Evolutionary conservation across 441 rosid species (phyloP).

Genomic region (Populus hybrid): DNA sequence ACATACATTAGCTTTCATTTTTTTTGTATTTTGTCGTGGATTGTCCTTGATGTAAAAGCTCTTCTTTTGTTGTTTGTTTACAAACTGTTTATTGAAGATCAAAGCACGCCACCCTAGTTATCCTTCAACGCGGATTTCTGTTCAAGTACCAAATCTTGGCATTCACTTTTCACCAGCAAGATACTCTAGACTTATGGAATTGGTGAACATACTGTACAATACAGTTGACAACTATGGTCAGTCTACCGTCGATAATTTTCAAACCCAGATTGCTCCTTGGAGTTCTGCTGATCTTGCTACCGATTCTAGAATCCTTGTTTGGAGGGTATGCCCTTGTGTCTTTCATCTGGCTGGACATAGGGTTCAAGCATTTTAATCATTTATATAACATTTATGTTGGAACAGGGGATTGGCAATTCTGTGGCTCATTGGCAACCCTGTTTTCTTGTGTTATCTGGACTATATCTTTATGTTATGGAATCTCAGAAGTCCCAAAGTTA

Average conservation of each 20-base stretch:
- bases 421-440: conserved; percentile 96
- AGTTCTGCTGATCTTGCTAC: conserved; percentile 67
- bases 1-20: background rate
- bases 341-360: conserved; percentile 20
- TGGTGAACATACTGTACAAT: conserved; percentile 55
- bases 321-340: conserved; percentile 65
- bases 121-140: conserved; percentile 88
- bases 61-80: background rate
- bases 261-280: conserved; percentile 63
- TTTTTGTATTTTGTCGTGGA: background rate
- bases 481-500: conserved; percentile 74
- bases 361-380: conserved; percentile 18
- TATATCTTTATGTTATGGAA: conserved; percentile 80
- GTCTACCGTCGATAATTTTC: conserved; percentile 60
- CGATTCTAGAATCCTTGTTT: conserved; percentile 86
- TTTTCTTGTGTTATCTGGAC: conserved; percentile 86
- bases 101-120: conserved; percentile 81
- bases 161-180: conserved; percentile 93
- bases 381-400: conserved; percentile 22
- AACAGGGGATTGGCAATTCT: conserved; percentile 95
- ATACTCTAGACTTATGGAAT: conserved; percentile 72
- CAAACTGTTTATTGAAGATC: conserved; percentile 51
- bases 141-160: conserved; percentile 97
- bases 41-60: background rate
- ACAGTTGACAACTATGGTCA: conserved; percentile 62